phyloP scores from a whole-genome alignment of 768 basidiomycete genomes.

The Mycena leptocephala region DNA sequence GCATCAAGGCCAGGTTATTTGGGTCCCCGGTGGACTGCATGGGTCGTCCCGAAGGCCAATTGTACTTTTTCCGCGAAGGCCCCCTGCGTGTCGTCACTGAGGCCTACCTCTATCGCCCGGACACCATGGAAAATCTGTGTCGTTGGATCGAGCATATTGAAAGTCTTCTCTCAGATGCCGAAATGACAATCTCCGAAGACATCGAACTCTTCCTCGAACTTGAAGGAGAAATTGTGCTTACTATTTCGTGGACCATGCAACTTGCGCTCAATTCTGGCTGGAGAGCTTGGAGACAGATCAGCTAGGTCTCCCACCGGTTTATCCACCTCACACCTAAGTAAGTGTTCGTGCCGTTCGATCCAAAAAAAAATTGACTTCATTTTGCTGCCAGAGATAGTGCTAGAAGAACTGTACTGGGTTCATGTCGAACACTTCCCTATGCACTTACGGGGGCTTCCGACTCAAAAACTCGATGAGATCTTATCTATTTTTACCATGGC shows the following conservation, averaged over 20 bases:
- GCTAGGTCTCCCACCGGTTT: conserved; percentile 58
- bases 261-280: too few relatives aligned
- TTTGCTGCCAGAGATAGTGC: conserved; percentile 54
- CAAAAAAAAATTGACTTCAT: neutral
- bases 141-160: conserved; percentile 55
- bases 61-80: conserved; percentile 61
- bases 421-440: conserved; percentile 78
- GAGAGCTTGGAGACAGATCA: conserved; percentile 58
- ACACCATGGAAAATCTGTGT: conserved; percentile 51
- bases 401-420: conserved; percentile 72
- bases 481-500: conserved; percentile 67
- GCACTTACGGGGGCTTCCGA: conserved; percentile 58
- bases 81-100: conserved; percentile 67
- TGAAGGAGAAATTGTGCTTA: too few relatives aligned
- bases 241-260: too few relatives aligned
- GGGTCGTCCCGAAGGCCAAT: conserved; percentile 74
- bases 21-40: conserved; percentile 62
- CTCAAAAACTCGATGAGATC: conserved; percentile 61
- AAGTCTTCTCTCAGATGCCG: conserved; percentile 42
- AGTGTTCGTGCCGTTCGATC: conserved; percentile 33
- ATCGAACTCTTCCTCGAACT: conserved; percentile 71
- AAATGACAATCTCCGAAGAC: conserved; percentile 52
- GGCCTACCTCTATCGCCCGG: conserved; percentile 59
- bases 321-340: conserved; percentile 70
- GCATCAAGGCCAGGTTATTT: conserved; percentile 43